Conservation (phyloP, 2,329 filamentous ascomycete genomes). For the Fusarium fracticaudum region DNA sequence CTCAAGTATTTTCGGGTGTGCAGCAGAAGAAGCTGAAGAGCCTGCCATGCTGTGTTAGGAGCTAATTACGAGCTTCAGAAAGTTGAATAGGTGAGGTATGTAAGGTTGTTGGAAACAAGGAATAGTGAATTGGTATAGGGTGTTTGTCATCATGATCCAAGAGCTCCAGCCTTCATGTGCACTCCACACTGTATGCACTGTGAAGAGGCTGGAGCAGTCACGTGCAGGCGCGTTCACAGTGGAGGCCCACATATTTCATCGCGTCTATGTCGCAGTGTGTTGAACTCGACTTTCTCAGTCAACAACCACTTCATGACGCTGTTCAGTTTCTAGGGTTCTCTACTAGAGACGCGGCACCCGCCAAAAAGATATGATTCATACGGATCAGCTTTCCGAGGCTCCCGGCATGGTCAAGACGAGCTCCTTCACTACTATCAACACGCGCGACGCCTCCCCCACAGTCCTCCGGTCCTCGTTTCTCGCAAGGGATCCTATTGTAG, state of each 20-base stretch:
- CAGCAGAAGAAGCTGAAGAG: slow-evolving; percentile 25
- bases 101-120: slow-evolving; percentile 1
- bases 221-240: slow-evolving; percentile 37
- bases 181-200: slow-evolving; percentile 32
- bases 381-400: slow-evolving; percentile 23
- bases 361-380: slow-evolving; percentile 15
- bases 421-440: slow-evolving; percentile 56
- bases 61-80: background rate
- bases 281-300: slow-evolving; percentile 16
- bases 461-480: slow-evolving; percentile 81
- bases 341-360: slow-evolving; percentile 29
- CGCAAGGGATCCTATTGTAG: slow-evolving; percentile 69
- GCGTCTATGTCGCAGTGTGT: background rate
- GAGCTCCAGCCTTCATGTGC: slow-evolving; percentile 38
- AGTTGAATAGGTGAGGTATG: background rate
- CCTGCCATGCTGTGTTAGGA: slow-evolving; percentile 41
- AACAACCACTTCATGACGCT: slow-evolving; percentile 31
- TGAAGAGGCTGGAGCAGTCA: slow-evolving; percentile 30
- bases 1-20: slow-evolving; percentile 47
- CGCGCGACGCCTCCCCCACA: slow-evolving; percentile 82
- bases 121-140: slow-evolving; percentile 27
- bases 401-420: slow-evolving; percentile 42
- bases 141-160: slow-evolving; percentile 32
- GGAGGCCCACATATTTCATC: slow-evolving; percentile 13
- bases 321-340: slow-evolving; percentile 22